These are phyloP conservation scores for Dictyostelium purpureum DNA, from an alignment of 78 protist species.

Conservation along the genomic window DNA sequence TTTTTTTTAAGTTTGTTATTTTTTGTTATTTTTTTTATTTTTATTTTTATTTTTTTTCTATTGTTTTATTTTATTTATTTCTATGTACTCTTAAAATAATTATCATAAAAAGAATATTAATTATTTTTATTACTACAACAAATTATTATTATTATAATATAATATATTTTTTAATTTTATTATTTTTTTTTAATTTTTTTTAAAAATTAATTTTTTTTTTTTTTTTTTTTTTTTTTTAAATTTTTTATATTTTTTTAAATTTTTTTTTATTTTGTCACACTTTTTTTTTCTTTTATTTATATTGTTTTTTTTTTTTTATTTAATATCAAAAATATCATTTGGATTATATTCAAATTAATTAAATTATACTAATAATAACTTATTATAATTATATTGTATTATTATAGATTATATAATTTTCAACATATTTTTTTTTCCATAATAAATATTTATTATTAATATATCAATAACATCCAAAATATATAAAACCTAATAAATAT, in stretches of 20 bases:
- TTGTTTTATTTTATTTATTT: not conserved
- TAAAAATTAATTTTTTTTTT: not conserved
- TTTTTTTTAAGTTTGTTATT: not conserved
- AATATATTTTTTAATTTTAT: not conserved
- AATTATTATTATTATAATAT: not conserved
- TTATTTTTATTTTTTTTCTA: not conserved
- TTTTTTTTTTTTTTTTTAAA: not conserved
- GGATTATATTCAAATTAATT: not conserved
- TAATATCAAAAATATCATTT: not conserved
- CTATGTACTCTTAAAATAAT: not conserved
- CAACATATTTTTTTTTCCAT: not conserved
- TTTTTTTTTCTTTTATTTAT: constrained; percentile 1
- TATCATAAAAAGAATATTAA: not conserved
- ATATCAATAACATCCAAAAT: not conserved
- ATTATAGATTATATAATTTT: not conserved
- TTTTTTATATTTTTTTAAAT: not conserved
- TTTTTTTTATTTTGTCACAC: constrained; percentile 1
- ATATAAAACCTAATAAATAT: not conserved
- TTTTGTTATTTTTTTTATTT: not conserved
- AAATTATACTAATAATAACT: not conserved
- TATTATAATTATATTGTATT: not conserved
- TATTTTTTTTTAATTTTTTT: not conserved
- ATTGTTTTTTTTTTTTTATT: not conserved
- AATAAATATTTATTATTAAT: not conserved
- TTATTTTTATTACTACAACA: not conserved